Base-by-base conservation (phyloP, 495 filamentous ascomycete genomes). In the Aspergillus cristatus region DNA sequence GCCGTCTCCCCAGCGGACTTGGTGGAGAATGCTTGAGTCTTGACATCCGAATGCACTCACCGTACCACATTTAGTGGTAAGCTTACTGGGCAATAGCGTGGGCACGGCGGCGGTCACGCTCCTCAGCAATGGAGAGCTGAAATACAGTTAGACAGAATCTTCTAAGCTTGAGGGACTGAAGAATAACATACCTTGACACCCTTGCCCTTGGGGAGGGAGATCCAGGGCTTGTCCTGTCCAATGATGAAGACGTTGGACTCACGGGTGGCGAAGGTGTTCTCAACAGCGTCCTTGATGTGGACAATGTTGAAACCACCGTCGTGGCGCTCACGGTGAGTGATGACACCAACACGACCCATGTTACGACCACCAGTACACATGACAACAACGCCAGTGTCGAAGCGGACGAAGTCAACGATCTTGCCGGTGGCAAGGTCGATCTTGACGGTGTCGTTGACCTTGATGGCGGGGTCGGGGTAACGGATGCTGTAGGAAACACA, bases 381-480 rank as follows among this genome's bases (percentile, higher is more conserved):
- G 66, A 81, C 84, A 60, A 97, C 88, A 58, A 86, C 84, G 67
- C 89, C 91, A 55, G 86, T 94, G 67, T 98, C 91, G 72, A 98
- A 98, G 66, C 75, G 78, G 78, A 96, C 87, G 72, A 79, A 96
- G 67, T 97, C 91, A 48, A 63, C 54, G 73, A 97, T 93, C 79
- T 97, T 97, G 74, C 91, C 91, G 37, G 90, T 91, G 52, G 85
- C 75, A 34, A 97, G 75, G 54, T 97, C 86, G 54, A 98, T 88
- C 82, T 98, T 98, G 69, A 98, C 88, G 42, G 91, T 96, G 76
- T 98, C 93, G 77, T 97, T 97, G 73, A 98, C 90, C 77, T 90
- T 91, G 79, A 98, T 91, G 43, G 78, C 62, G 18, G 93, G 91
- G 70, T 98, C 91, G 42, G 91, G 93, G 79, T 96, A 98, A 53